These are phyloP conservation scores for Xerocomellus chrysenteron DNA, from an alignment of 768 basidiomycete genomes.

Conservation along the genomic window DNA sequence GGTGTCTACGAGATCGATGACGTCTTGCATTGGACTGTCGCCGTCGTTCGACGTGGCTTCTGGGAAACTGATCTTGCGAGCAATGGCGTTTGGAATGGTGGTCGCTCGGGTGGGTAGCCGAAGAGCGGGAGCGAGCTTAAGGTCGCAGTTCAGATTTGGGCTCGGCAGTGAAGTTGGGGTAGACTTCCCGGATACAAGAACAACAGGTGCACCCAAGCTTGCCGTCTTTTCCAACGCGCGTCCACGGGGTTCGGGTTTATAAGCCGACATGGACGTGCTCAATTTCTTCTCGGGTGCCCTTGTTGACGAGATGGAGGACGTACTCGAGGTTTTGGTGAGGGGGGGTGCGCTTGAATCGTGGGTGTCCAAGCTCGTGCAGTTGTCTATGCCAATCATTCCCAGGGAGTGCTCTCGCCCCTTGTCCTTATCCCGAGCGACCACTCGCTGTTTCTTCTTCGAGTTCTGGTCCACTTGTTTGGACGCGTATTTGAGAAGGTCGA, in stretches of 20 bases:
- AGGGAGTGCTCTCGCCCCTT: slow-evolving; percentile 5
- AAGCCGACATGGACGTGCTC: not conserved
- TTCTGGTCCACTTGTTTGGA: slow-evolving; percentile 26
- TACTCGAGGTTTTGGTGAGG: slow-evolving; percentile 19
- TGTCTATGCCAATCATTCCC: not conserved
- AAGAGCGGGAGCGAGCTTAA: slow-evolving; percentile 1
- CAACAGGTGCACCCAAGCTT: not conserved
- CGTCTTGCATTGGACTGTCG: slow-evolving; percentile 16
- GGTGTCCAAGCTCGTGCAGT: not conserved
- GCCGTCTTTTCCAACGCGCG: slow-evolving; percentile 6
- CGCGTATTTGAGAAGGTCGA: slow-evolving; percentile 25
- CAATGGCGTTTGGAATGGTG: not conserved
- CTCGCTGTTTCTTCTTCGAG: slow-evolving; percentile 25
- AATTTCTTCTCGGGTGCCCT: not conserved
- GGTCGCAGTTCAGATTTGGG: slow-evolving; percentile 10
- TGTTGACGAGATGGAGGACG: slow-evolving; percentile 7
- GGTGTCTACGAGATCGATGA: slow-evolving; percentile 23
- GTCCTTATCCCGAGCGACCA: slow-evolving; percentile 10
- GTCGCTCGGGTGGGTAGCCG: not conserved
- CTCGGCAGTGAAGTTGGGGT: slow-evolving; percentile 10
- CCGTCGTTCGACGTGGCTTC: not conserved
- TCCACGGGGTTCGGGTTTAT: not conserved
- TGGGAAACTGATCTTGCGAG: not conserved
- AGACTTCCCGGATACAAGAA: slow-evolving; percentile 13
- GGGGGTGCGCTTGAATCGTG: not conserved